Conservation (phyloP, 2,329 filamentous ascomycete species). For the Xylariales sp. region DNA sequence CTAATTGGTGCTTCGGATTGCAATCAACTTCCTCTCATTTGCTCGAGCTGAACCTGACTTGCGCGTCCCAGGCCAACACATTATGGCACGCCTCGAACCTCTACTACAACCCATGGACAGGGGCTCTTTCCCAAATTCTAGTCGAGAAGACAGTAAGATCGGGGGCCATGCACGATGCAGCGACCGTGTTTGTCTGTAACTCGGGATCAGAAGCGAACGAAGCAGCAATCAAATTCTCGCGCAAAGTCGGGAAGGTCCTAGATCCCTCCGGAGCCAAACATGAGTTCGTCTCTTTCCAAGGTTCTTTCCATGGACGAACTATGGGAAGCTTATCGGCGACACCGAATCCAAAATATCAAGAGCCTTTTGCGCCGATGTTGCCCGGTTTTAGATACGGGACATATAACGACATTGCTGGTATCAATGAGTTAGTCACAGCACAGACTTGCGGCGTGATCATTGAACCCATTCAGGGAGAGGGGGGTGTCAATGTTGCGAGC, state of each 20-base stretch:
- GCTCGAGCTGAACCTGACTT: too few species aligned
- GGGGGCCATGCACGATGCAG: conserved; percentile 76
- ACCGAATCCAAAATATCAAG: conserved; percentile 96
- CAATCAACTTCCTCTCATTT: too few species aligned
- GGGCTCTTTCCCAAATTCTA: conserved; percentile 78
- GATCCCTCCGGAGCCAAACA: conserved; percentile 69
- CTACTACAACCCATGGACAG: conserved; percentile 96
- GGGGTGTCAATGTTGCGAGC: conserved; percentile 79
- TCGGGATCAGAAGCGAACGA: conserved; percentile 97
- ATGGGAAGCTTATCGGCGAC: conserved; percentile 96
- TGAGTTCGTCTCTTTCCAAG: conserved; percentile 85
- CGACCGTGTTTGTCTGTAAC: conserved; percentile 88
- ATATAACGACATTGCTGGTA: conserved; percentile 73
- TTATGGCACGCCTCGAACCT: conserved; percentile 92
- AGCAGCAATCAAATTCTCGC: conserved; percentile 92
- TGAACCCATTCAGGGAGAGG: conserved; percentile 96
- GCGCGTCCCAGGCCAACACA: conserved; percentile 52
- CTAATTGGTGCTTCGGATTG: too few species aligned
- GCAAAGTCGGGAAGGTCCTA: conserved; percentile 77
- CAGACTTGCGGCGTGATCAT: conserved; percentile 91
- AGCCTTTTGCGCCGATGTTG: conserved; percentile 91
- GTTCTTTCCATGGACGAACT: conserved; percentile 92
- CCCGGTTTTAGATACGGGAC: conserved; percentile 85
- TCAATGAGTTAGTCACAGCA: conserved; percentile 72
- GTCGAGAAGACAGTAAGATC: conserved; percentile 75